phyloP scores from a whole-genome alignment of 345 rosid genomes.

The Camelina laxa region DNA sequence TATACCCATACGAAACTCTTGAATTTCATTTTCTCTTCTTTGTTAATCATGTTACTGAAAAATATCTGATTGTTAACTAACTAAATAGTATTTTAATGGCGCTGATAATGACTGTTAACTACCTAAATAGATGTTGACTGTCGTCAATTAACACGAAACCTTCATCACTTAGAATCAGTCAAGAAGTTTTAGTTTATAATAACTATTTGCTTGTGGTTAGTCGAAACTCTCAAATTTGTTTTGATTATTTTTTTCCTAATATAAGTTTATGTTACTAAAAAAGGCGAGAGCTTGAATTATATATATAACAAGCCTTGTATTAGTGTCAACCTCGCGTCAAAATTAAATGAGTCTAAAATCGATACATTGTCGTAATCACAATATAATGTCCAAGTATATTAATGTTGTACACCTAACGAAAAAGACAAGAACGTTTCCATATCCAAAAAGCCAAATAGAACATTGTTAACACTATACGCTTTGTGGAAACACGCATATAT shows the following conservation, averaged over 20 bases:
- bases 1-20: too few species aligned
- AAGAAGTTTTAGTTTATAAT: neutral
- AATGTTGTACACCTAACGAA: neutral
- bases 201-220: neutral
- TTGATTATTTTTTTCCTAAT: neutral
- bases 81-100: neutral
- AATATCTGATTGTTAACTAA: neutral
- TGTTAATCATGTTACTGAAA: neutral
- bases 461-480: slow-evolving; percentile 6
- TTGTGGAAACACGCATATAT: slow-evolving; percentile 2
- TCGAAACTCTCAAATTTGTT: neutral
- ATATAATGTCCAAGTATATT: neutral
- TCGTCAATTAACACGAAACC: neutral
- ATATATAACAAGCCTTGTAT: neutral
- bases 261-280: slow-evolving; percentile 7
- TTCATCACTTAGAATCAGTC: neutral
- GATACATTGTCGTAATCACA: neutral
- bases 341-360: neutral
- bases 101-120: neutral
- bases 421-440: neutral
- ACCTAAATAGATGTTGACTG: slow-evolving; percentile 16
- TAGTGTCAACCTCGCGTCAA: slow-evolving; percentile 2
- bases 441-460: slow-evolving; percentile 21
- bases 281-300: slow-evolving; percentile 1
- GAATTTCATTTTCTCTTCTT: too few species aligned